Percentiles rank a stretch among this genome's conserved stretches.
These are phyloP conservation scores for Mycena filopes DNA, from an alignment of 768 basidiomycete genomes.

Conservation along the genomic window DNA sequence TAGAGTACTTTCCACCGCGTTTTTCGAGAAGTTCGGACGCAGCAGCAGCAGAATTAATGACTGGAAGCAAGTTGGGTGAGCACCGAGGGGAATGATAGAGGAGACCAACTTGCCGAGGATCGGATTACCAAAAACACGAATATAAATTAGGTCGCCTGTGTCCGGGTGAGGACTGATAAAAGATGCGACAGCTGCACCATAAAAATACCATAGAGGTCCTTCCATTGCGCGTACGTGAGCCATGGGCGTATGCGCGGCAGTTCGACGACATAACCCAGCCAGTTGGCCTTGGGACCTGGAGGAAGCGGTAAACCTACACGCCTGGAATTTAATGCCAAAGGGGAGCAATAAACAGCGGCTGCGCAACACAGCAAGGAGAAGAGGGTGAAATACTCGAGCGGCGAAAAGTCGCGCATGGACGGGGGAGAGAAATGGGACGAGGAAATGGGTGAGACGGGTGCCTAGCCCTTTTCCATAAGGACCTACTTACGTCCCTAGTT, in stretches of 20 bases:
- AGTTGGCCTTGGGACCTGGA: slow-evolving; percentile 54
- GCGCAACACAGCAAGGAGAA: slow-evolving; percentile 29
- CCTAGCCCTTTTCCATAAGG: slow-evolving; percentile 16
- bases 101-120: slow-evolving; percentile 40
- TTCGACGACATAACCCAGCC: slow-evolving; percentile 43
- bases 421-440: slow-evolving; percentile 6
- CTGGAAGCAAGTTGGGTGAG: not conserved
- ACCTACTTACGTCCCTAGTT: slow-evolving; percentile 2
- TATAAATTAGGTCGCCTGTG: slow-evolving; percentile 60
- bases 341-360: slow-evolving; percentile 28
- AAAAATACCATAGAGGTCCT: slow-evolving; percentile 52
- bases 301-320: slow-evolving; percentile 43
- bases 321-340: slow-evolving; percentile 17
- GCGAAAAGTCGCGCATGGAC: slow-evolving; percentile 23
- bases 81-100: not conserved
- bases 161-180: slow-evolving; percentile 5
- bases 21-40: slow-evolving; percentile 59
- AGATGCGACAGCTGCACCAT: not conserved
- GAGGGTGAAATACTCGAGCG: slow-evolving; percentile 18
- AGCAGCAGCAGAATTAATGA: slow-evolving; percentile 55
- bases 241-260: slow-evolving; percentile 54
- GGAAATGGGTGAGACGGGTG: not conserved
- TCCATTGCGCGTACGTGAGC: slow-evolving; percentile 59
- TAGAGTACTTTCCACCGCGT: slow-evolving; percentile 56
- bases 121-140: slow-evolving; percentile 56